Evolutionary conservation across 495 filamentous ascomycete species (phyloP), one percentile per base, ranked within the genome.

Genomic region (Niebla homalea): DNA sequence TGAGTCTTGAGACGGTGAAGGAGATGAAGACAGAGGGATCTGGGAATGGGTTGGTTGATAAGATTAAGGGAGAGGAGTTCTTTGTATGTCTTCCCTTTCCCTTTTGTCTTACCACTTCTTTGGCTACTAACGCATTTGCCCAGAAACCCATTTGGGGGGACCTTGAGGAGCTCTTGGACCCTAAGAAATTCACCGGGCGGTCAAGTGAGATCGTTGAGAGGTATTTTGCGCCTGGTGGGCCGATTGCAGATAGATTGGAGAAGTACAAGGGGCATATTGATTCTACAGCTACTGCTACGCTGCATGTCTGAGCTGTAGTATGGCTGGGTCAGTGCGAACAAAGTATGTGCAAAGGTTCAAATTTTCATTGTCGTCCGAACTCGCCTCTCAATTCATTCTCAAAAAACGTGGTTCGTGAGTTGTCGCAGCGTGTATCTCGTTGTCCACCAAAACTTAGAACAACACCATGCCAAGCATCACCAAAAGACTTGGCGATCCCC

Each of bases 11-110:
- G 69, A 89, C 92, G 4, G 75, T 74, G 53, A 73, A 73, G 36
- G 78, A 81, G 16, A 87, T 98, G 46, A 96, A 96, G 73, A 74
- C 75, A 60, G 67, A 81, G 63, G 89, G 87, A 38, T 76, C 79
- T 50, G 66, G 77, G 50, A 96, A 96, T 62, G 89, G 95, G 65
- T 72, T 98, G 4, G 75, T 94, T 45, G 79, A 85, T 54, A 75
- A 88, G 15, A 86, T 96, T 62, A 80, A 79, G 66, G 72, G 68
- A 49, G 76, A 73, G 16, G 67, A 75, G 42, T 95, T 87, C 75
- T 96, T 98, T 36, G 23, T 46, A 29, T 11, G 29, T 12, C 7
- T 12, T 32, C 2, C 29, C 29, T 32, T 32, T 7, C 29, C 8
- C 2, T 32, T 32, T 8, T 11, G 2, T 8, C 2, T 12, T 32